Conservation (phyloP, 305 asterid species). For the Solanum chacoense region DNA sequence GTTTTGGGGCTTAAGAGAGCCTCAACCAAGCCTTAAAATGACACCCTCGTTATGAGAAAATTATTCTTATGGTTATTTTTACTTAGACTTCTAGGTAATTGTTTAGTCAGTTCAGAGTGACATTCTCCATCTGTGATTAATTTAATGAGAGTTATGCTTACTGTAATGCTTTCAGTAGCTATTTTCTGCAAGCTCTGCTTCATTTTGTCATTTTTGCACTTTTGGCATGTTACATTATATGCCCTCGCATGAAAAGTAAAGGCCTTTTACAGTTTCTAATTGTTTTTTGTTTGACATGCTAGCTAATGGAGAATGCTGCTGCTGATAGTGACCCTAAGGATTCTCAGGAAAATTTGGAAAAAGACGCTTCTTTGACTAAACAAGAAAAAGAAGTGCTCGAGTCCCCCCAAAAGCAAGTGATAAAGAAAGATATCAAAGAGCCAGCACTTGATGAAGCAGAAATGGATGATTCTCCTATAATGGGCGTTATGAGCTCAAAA, state of each 20-base stretch:
- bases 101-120: background rate
- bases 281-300: slow-evolving; percentile 23
- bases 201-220: background rate
- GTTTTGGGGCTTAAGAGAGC: background rate
- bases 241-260: background rate
- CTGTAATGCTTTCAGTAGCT: background rate
- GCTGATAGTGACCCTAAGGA: slow-evolving; percentile 24
- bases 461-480: slow-evolving; percentile 81
- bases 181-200: background rate
- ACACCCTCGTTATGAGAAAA: background rate
- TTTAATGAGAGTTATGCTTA: background rate
- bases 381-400: slow-evolving; percentile 35
- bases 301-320: slow-evolving; percentile 49
- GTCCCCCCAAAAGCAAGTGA: slow-evolving; percentile 30
- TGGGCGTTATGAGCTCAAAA: slow-evolving; percentile 61
- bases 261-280: background rate
- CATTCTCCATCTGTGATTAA: background rate
- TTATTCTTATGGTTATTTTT: background rate
- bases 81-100: background rate
- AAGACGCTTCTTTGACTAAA: slow-evolving; percentile 12
- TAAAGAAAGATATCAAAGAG: slow-evolving; percentile 24
- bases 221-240: background rate
- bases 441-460: slow-evolving; percentile 31
- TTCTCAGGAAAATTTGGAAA: slow-evolving; percentile 18
- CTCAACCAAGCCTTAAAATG: background rate